A percentile compares a stretch with the other conserved stretches of the same genome.
phyloP scores from a whole-genome alignment of 1,284 basidiomycete species.

The Wallemia hederae region DNA sequence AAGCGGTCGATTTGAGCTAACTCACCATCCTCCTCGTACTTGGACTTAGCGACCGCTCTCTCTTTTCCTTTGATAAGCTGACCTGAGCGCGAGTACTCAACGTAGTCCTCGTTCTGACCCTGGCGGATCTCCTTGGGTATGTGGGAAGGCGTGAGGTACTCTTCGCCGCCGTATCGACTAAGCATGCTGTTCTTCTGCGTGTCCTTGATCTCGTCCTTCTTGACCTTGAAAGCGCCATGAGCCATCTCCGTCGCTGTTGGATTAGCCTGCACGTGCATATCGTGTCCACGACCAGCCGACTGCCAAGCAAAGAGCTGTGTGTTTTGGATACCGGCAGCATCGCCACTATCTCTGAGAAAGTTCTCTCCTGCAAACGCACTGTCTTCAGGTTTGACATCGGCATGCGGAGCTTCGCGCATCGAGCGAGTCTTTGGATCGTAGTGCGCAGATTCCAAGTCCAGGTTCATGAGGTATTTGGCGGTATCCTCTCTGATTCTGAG shows the following conservation, averaged over 20 bases:
- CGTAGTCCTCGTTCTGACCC: slow-evolving; percentile 89
- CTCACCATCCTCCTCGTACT: slow-evolving; percentile 81
- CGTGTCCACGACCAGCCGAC: slow-evolving; percentile 67
- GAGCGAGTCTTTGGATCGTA: slow-evolving; percentile 98
- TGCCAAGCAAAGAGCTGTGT: slow-evolving; percentile 96
- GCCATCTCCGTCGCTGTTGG: slow-evolving; percentile 81
- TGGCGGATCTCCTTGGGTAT: slow-evolving; percentile 63
- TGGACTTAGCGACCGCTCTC: slow-evolving; percentile 49
- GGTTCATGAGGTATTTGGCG: slow-evolving; percentile 91
- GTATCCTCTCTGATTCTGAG: slow-evolving; percentile 96
- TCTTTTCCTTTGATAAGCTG: slow-evolving; percentile 78
- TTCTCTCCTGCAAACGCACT: slow-evolving; percentile 86
- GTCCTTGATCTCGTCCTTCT: slow-evolving; percentile 72
- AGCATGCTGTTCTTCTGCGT: slow-evolving; percentile 60
- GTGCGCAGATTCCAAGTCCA: slow-evolving; percentile 84
- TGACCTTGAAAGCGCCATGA: slow-evolving; percentile 65
- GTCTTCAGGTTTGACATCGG: slow-evolving; percentile 51
- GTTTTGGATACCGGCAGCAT: slow-evolving; percentile 64
- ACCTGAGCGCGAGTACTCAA: slow-evolving; percentile 82
- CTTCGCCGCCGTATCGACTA: slow-evolving; percentile 71
- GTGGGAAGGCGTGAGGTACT: slow-evolving; percentile 41
- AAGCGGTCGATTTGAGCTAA: slow-evolving; percentile 6
- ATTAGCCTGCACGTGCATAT: slow-evolving; percentile 83
- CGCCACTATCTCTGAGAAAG: slow-evolving; percentile 65
- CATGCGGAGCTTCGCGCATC: slow-evolving; percentile 84